phyloP scores from a whole-genome alignment of 768 basidiomycete species.

The Lactarius indigo region DNA sequence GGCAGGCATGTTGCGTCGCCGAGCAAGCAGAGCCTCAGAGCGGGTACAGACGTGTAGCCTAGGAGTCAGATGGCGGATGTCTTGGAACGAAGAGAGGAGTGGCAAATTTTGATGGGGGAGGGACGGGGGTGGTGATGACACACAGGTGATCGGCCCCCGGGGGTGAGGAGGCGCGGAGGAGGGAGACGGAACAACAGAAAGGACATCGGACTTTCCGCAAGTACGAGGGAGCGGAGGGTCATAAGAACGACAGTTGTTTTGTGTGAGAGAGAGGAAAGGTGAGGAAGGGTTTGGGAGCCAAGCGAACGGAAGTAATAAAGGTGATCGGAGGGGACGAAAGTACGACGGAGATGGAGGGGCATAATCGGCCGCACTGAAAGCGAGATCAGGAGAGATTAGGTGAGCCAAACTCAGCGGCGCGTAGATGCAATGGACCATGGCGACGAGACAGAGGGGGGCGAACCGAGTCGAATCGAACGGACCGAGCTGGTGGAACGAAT shows the following conservation, averaged over 20 bases:
- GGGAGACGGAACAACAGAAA: too few species aligned
- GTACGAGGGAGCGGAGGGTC: not conserved
- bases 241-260: too few species aligned
- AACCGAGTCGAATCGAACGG: constrained; percentile 3
- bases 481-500: constrained; percentile 1
- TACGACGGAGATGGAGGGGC: constrained; percentile 13
- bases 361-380: constrained; percentile 22
- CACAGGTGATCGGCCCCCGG: constrained; percentile 6
- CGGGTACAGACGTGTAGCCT: not conserved
- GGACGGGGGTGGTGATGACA: not conserved
- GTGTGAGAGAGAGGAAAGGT: not conserved
- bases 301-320: constrained; percentile 20
- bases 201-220: constrained; percentile 6
- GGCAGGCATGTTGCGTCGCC: constrained; percentile 9
- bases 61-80: constrained; percentile 1
- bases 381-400: constrained; percentile 14
- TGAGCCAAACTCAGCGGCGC: constrained; percentile 1
- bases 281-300: not conserved
- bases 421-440: not conserved
- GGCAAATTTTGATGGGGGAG: constrained; percentile 12
- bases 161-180: not conserved
- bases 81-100: not conserved
- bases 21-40: constrained; percentile 5
- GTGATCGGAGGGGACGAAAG: constrained; percentile 8
- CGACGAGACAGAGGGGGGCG: not conserved